Evolutionary conservation across 2,329 filamentous ascomycete species (phyloP).

Genomic region (Fusarium brachygibbosum): DNA sequence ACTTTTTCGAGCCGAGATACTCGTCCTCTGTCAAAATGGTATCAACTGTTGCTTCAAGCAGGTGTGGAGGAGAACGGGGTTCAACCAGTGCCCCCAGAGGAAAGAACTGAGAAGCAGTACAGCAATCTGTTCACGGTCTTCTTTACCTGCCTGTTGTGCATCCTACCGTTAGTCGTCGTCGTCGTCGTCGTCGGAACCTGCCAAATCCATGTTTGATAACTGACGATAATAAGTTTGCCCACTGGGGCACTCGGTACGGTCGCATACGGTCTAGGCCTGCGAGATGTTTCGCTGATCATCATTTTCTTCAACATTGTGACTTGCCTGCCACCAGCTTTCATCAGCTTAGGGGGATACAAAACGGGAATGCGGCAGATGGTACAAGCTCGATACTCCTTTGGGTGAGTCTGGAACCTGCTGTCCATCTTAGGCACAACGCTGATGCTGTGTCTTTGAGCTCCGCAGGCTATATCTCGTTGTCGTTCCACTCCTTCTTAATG

Average conservation of each 20-base stretch:
- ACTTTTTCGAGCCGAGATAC: slow-evolving; percentile 49
- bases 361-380: slow-evolving; percentile 72
- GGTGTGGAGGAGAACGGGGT: slow-evolving; percentile 69
- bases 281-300: slow-evolving; percentile 69
- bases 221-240: slow-evolving; percentile 59
- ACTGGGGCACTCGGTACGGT: slow-evolving; percentile 71
- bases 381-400: slow-evolving; percentile 72
- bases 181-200: neutral
- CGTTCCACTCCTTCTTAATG: slow-evolving; percentile 66
- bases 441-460: neutral
- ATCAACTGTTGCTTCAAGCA: slow-evolving; percentile 58
- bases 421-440: neutral
- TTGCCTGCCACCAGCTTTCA: slow-evolving; percentile 67
- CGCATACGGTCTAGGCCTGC: slow-evolving; percentile 66
- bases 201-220: neutral
- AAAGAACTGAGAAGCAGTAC: slow-evolving; percentile 66
- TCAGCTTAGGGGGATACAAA: slow-evolving; percentile 67
- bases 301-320: slow-evolving; percentile 70
- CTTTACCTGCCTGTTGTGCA: slow-evolving; percentile 69
- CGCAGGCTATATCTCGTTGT: slow-evolving; percentile 62
- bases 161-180: slow-evolving; percentile 66
- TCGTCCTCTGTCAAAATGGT: slow-evolving; percentile 56
- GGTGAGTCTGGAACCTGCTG: slow-evolving; percentile 50
- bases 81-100: slow-evolving; percentile 67
- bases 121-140: slow-evolving; percentile 72